A percentile compares a stretch with the other conserved stretches of the same genome.
These are phyloP conservation scores for Spathaspora passalidarum DNA, from an alignment of 805 yeast genomes.

Conservation along the genomic window DNA sequence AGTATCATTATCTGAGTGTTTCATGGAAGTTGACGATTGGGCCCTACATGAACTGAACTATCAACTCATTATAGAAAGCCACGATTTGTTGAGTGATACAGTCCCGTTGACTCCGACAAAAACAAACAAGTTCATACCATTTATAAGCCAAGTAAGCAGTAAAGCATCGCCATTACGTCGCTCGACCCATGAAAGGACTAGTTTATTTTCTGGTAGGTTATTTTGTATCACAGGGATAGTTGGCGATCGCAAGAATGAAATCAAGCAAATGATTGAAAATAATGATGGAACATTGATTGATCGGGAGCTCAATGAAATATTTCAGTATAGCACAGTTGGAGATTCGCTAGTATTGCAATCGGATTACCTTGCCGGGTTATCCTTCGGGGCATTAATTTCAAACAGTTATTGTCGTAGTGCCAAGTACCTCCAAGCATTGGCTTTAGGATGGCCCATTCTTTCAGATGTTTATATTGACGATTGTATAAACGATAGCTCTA, in stretches of 20 bases:
- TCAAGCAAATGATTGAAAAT: conserved; percentile 30
- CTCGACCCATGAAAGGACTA: not conserved
- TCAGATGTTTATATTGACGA: conserved; percentile 56
- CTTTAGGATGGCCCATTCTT: conserved; percentile 84
- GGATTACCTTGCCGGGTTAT: conserved; percentile 18
- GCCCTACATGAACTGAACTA: conserved; percentile 33
- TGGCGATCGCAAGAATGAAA: conserved; percentile 29
- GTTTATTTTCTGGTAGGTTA: conserved; percentile 20
- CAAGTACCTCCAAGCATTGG: conserved; percentile 73
- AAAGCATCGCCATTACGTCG: not conserved
- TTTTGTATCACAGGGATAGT: conserved; percentile 37
- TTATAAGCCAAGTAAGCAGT: not conserved
- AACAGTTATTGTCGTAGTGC: conserved; percentile 59
- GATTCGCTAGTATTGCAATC: conserved; percentile 10
- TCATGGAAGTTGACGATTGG: conserved; percentile 41
- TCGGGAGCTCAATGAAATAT: conserved; percentile 30
- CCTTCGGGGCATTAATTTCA: conserved; percentile 67
- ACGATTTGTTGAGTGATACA: conserved; percentile 16
- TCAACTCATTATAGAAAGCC: conserved; percentile 17
- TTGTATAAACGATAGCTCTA: conserved; percentile 29
- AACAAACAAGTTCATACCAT: not conserved
- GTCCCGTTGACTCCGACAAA: conserved; percentile 5
- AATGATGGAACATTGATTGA: conserved; percentile 44
- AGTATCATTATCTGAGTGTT: conserved; percentile 29
- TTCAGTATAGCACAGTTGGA: conserved; percentile 14